A percentile compares a stretch with the other conserved stretches of the same genome.
phyloP scores from a whole-genome alignment of 1,139 yeast species.

The Blastobotrys capitulatus region DNA sequence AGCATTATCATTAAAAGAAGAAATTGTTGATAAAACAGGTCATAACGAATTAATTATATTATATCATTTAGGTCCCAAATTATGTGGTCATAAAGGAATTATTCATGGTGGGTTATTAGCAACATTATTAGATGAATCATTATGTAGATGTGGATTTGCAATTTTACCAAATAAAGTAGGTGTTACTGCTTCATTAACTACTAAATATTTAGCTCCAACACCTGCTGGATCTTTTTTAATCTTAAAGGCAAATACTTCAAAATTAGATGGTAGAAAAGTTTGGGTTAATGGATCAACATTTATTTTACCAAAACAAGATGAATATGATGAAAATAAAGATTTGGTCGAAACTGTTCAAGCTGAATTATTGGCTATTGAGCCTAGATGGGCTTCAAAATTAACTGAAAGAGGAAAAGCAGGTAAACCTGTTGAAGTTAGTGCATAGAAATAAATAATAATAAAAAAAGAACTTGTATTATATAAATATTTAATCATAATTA shows the following conservation, averaged over 20 bases:
- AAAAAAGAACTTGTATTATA: not conserved
- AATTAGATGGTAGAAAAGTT: slow-evolving; percentile 74
- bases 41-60: slow-evolving; percentile 34
- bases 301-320: slow-evolving; percentile 16
- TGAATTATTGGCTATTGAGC: slow-evolving; percentile 31
- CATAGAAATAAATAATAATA: not conserved
- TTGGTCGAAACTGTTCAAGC: slow-evolving; percentile 27
- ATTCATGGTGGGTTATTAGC: slow-evolving; percentile 86
- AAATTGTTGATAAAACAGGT: slow-evolving; percentile 17
- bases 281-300: slow-evolving; percentile 52
- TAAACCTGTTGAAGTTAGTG: slow-evolving; percentile 4
- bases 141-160: slow-evolving; percentile 84
- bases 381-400: slow-evolving; percentile 30
- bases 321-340: slow-evolving; percentile 16
- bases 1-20: slow-evolving; percentile 24
- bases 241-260: slow-evolving; percentile 60
- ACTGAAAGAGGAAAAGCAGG: slow-evolving; percentile 9
- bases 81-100: slow-evolving; percentile 65
- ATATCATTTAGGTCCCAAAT: slow-evolving; percentile 62
- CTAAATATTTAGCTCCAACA: slow-evolving; percentile 61
- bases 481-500: slow-evolving; percentile 14
- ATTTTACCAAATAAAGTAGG: slow-evolving; percentile 78
- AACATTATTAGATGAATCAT: slow-evolving; percentile 77
- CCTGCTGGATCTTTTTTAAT: slow-evolving; percentile 63
- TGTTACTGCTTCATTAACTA: slow-evolving; percentile 76